These are phyloP conservation scores for Rhytidhysteron rufulum DNA, from an alignment of 2,329 filamentous ascomycete species.

Conservation along the genomic window DNA sequence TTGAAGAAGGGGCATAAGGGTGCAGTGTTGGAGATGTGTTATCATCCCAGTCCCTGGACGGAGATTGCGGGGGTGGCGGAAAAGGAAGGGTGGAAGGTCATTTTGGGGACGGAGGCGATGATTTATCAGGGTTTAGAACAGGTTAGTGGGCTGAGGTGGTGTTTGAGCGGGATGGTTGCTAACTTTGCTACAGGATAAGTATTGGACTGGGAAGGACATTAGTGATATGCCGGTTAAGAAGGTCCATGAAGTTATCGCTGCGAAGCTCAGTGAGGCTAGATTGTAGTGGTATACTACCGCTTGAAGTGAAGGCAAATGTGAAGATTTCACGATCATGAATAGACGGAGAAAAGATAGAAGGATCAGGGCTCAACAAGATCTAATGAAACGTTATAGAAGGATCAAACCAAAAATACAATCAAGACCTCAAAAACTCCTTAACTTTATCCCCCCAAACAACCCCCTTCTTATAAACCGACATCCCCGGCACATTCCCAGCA, in stretches of 20 bases:
- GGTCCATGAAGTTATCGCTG: conserved; percentile 54
- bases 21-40: conserved; percentile 77
- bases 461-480: conserved; percentile 57
- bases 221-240: conserved; percentile 57
- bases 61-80: conserved; percentile 60
- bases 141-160: conserved; percentile 26
- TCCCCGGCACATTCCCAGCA: conserved; percentile 54
- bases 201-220: conserved; percentile 62
- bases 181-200: conserved; percentile 27
- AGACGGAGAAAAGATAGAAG: no score
- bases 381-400: no score
- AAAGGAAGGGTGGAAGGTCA: conserved; percentile 65
- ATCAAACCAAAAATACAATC: no score
- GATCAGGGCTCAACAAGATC: no score
- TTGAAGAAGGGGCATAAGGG: conserved; percentile 55
- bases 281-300: conserved; percentile 17
- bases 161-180: not conserved
- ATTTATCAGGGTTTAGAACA: conserved; percentile 76
- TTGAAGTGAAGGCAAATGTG: no score
- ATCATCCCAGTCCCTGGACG: conserved; percentile 69
- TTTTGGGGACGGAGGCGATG: conserved; percentile 71
- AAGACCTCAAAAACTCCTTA: conserved; percentile 45
- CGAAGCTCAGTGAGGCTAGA: conserved; percentile 22
- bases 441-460: conserved; percentile 56
- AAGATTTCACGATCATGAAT: no score